Evolutionary conservation across 1,284 basidiomycete species (phyloP), one percentile per base, ranked within the genome.

Genomic region (Pseudomicrostroma phylloplanum): DNA sequence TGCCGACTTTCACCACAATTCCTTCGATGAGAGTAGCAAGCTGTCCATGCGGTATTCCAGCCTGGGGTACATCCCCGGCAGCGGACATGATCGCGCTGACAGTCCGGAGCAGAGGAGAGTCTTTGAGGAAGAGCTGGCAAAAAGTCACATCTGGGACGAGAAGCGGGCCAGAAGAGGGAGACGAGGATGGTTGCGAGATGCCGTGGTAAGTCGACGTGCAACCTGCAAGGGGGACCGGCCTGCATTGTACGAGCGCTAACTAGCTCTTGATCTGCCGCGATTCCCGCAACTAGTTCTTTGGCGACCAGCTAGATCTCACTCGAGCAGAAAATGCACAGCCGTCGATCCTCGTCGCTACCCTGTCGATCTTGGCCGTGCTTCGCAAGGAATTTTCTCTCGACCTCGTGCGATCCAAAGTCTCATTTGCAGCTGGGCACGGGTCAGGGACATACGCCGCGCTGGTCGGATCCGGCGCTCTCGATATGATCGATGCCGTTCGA

Each of bases 271-370:
- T 11, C 55, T 39, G 17, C 30, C 12, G 26, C 17, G 39, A 15
- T 39, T 49, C 8, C 19, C 53, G 43, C 17, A 42, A 11, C 36
- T 42, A 57, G 57, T 77, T 77, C 26, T 66, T 65, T 1, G 77
- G 77, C 39, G 75, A 78, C 49, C 77, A 79, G 55, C 67, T 78
- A 40, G 71, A 74, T 59, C 59, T 79, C 39, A 79, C 74, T 9
- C 43, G 73, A 15, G 64, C 73, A 4, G 74, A 79, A 48, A 79
- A 78, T 39, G 76, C 76, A 6, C 69, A 71, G 63, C 74, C 74
- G 1, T 69, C 73, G 17, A 78, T 76, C 43, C 63, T 79, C 26
- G 69, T 72, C 0, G 74, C 67, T 58, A 73, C 74, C 4, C 65
- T 77, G 26, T 70, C 76, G 11, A 73, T 79, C 51, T 56, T 79